Percentiles rank a stretch among this genome's conserved stretches.
These are phyloP conservation scores for Eutrema yunnanense DNA, from an alignment of 345 rosid genomes.

Conservation along the genomic window DNA sequence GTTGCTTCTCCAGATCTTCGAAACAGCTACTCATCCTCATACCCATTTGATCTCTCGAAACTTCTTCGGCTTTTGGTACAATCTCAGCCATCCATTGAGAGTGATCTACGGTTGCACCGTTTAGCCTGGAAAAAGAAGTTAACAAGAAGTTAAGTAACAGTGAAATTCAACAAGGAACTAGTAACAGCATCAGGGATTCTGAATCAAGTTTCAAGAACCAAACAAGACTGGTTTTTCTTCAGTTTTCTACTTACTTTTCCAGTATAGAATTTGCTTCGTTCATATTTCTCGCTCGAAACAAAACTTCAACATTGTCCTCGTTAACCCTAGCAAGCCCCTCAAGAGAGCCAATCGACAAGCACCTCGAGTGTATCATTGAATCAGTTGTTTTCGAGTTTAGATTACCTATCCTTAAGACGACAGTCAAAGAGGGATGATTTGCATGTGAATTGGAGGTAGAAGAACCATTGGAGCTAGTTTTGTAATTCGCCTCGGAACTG, in stretches of 20 bases:
- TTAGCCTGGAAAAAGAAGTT: background rate
- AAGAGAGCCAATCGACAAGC: background rate
- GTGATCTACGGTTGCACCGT: background rate
- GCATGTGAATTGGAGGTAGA: background rate
- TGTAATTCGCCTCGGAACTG: background rate
- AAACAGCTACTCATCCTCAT: background rate
- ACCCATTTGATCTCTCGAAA: conserved; percentile 6
- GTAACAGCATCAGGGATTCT: background rate
- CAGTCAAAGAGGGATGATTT: background rate
- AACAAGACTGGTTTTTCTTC: background rate
- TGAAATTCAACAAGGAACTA: background rate
- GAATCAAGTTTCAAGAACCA: background rate
- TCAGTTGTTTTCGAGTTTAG: conserved; percentile 16
- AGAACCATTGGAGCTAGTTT: background rate
- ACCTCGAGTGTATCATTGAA: conserved; percentile 7
- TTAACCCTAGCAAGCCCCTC: conserved; percentile 6
- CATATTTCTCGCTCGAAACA: conserved; percentile 1
- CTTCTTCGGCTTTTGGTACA: background rate
- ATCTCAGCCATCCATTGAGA: conserved; percentile 8
- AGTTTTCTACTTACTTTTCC: background rate
- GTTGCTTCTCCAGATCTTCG: conserved; percentile 8
- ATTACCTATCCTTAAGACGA: conserved; percentile 12
- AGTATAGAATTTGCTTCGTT: conserved; percentile 8
- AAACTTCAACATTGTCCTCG: conserved; percentile 21
- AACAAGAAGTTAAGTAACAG: background rate